Base-by-base conservation (phyloP, 495 filamentous ascomycete species). In the Parachaetomium inaequale region DNA sequence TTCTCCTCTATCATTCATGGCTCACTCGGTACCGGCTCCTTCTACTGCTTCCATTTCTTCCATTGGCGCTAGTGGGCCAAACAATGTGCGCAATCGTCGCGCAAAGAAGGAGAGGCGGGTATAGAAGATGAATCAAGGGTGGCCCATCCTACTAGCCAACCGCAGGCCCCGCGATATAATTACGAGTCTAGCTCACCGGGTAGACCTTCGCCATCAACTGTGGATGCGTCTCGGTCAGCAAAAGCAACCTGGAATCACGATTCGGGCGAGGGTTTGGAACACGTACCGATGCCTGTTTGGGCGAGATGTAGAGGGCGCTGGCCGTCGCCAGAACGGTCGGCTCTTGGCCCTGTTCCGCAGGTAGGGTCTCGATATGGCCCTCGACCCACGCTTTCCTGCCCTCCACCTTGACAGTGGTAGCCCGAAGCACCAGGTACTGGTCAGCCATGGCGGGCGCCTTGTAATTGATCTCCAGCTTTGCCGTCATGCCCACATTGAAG, bases 311-410 rank as follows among this genome's bases (percentile, higher is more conserved):
- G 62, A 98, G 75, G 3, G 89, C 92, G 70, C 87, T 88, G 14
- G 71, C 73, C 43, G 71, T 74, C 23, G 70, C 73, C 53, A 75
- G 53, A 12, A 75, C 51, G 10, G 62, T 66, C 14, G 73, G 73
- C 59, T 68, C 38, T 43, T 75, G 61, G 65, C 77, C 52, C 76
- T 79, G 40, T 63, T 73, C 64, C 3, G 61, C 63, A 15, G 85
- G 84, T 14, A 97, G 79, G 25, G 91, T 88, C 82, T 96, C 93
- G 66, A 98, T 89, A 64, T 85, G 84, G 23, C 91, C 95, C 75
- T 92, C 87, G 7, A 97, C 93, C 93, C 93, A 98, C 23, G 93
- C 94, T 75, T 98, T 98, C 63, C 94, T 82, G 7, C 94, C 95
- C 71, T 98, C 93, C 10, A 92, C 90, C 78, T 89, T 95, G 23